Base-by-base conservation (phyloP, 2,329 filamentous ascomycete species). In the Pestalotiopsis sp. region DNA sequence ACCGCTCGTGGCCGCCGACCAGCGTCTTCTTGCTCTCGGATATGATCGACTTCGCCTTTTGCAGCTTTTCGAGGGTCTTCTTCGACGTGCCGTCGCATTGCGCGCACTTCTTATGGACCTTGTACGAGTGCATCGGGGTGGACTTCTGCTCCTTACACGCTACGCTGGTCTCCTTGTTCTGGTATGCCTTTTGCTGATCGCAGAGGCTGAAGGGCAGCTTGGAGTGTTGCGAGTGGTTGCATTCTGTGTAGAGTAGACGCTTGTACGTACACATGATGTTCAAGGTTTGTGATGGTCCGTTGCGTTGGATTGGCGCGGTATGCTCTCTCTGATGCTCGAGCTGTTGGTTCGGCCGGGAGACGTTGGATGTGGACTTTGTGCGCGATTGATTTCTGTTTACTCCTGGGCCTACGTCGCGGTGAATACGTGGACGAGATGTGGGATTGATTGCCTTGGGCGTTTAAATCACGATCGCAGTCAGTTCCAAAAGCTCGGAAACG, bases 181-280 rank as follows among this genome's bases (percentile, higher is more conserved):
- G 13, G 68, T 70, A 71, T 6, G 71, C 68, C 3, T 63, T 58
- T 55, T 74, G 74, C 14, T 13, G 14, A 9, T 66, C 9, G 58
- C 77, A 78, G 11, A 45, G 4, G 6, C 45, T 45, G 23, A 72
- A 13, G 2, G 72, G 72, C 38, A 66, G 36, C 1, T 60, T 17
- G 4, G 67, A 68, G 36, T 70, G 39, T 5, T 69, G 67, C 2
- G 69, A 36, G 70, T 78, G 76, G 71, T 77, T 77, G 70, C 77
- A 78, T 12, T 25, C 4, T 67, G 69, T 75, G 39, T 75, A 65
- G 1, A 69, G 69, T 57, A 72, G 73, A n/a, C 73, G 71, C 36
- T 61, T 68, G 72, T 75, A 73, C 17, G 39, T 66, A 61, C 77
- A 78, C 77, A 78, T 78, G 23, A 7, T 70, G 38, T 23, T 41